These are phyloP conservation scores for Tolypocladium ovalisporum DNA, from an alignment of 2,329 filamentous ascomycete species.

Conservation along the genomic window DNA sequence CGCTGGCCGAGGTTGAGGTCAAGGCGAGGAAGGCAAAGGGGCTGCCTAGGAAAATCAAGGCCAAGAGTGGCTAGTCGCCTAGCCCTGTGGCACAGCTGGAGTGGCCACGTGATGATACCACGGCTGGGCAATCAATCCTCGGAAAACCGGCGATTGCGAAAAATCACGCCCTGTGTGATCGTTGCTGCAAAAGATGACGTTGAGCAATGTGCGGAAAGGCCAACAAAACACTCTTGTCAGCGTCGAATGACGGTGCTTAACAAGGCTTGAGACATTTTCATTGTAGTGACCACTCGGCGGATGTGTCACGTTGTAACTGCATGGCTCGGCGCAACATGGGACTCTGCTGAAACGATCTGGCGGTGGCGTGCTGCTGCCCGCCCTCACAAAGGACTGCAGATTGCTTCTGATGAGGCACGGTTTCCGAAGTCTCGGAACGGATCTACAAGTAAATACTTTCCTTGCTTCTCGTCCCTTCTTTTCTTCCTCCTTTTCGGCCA, in stretches of 20 bases:
- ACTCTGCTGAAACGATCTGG: neutral
- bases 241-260: neutral
- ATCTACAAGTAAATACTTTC: neutral
- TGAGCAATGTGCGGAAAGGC: neutral
- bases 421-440: neutral
- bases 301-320: neutral
- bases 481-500: neutral
- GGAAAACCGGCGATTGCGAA: neutral
- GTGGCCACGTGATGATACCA: neutral
- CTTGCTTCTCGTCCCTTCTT: neutral
- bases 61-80: slow-evolving; percentile 18
- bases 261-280: neutral
- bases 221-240: neutral
- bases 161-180: neutral
- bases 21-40: slow-evolving; percentile 46
- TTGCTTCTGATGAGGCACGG: slow-evolving; percentile 7
- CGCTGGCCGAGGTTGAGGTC: slow-evolving; percentile 86
- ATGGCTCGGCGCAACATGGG: slow-evolving; percentile 3
- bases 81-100: neutral
- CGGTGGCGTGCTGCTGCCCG: neutral
- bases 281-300: neutral
- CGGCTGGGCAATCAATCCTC: neutral
- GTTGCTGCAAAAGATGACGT: neutral
- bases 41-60: slow-evolving; percentile 35
- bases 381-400: slow-evolving; percentile 2